These are phyloP conservation scores for Xenoacremonium recifei DNA, from an alignment of 2,329 filamentous ascomycete species.

Conservation along the genomic window DNA sequence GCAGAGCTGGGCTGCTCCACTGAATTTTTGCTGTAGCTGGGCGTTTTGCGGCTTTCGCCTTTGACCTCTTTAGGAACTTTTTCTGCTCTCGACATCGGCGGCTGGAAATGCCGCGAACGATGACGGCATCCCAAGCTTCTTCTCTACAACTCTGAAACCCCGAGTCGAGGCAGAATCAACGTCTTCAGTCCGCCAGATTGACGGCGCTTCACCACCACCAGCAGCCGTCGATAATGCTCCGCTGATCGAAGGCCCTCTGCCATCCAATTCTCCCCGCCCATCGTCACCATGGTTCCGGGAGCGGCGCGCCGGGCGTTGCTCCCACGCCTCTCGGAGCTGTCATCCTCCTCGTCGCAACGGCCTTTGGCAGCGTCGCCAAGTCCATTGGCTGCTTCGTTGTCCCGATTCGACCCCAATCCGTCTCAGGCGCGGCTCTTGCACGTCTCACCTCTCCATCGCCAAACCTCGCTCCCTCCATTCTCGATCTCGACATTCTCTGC, in stretches of 20 bases:
- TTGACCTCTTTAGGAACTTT: conserved; percentile 20
- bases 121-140: conserved; percentile 31
- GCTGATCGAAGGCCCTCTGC: conserved; percentile 18
- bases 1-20: too few relatives aligned
- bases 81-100: conserved; percentile 17
- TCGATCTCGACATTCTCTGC: conserved; percentile 22
- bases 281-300: conserved; percentile 47
- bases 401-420: conserved; percentile 13
- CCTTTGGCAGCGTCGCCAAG: conserved; percentile 19
- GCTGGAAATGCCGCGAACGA: conserved; percentile 33
- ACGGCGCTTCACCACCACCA: too few relatives aligned
- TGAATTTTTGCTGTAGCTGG: too few relatives aligned
- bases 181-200: too few relatives aligned
- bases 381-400: conserved; percentile 18
- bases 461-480: conserved; percentile 24
- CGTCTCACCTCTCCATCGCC: conserved; percentile 10
- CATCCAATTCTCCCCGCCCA: conserved; percentile 23
- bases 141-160: conserved; percentile 20
- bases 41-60: too few relatives aligned
- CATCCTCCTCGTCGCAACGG: conserved; percentile 20
- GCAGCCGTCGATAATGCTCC: conserved; percentile 31
- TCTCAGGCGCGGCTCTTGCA: conserved; percentile 18
- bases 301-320: conserved; percentile 49
- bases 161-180: too few relatives aligned
- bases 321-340: conserved; percentile 42